Evolutionary conservation across 2,329 filamentous ascomycete genomes (phyloP).

Genomic region (Tolypocladium sp.): DNA sequence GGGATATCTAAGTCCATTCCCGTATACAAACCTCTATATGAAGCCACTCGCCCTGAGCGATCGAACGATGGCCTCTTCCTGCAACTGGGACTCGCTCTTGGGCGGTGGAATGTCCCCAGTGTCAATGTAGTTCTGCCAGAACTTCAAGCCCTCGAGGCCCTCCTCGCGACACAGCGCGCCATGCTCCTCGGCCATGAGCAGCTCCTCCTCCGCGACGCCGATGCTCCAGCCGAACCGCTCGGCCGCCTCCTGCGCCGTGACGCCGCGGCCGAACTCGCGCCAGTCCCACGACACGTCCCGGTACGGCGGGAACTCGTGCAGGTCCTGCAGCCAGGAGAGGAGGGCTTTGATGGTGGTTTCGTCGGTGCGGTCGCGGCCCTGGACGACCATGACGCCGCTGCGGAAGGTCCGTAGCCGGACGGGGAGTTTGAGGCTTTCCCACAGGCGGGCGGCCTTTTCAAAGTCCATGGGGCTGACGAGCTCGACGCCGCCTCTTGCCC

Average conservation of each 20-base stretch:
- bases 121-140: slow-evolving; percentile 76
- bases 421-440: slow-evolving; percentile 80
- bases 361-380: slow-evolving; percentile 79
- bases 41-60: slow-evolving; percentile 34
- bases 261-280: slow-evolving; percentile 68
- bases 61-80: slow-evolving; percentile 31
- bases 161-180: slow-evolving; percentile 86
- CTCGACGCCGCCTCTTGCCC: slow-evolving; percentile 85
- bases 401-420: slow-evolving; percentile 83
- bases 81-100: slow-evolving; percentile 17
- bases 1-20: not conserved
- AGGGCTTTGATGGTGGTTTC: slow-evolving; percentile 77
- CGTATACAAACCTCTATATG: slow-evolving; percentile 7
- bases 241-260: slow-evolving; percentile 83
- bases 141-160: slow-evolving; percentile 80
- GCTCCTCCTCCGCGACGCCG: slow-evolving; percentile 86
- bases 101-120: slow-evolving; percentile 27
- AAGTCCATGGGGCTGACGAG: slow-evolving; percentile 88
- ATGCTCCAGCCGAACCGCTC: slow-evolving; percentile 95
- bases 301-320: slow-evolving; percentile 57
- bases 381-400: slow-evolving; percentile 89
- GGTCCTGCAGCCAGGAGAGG: slow-evolving; percentile 65
- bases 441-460: slow-evolving; percentile 77
- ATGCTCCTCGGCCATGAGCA: slow-evolving; percentile 93
- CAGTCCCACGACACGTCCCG: slow-evolving; percentile 67